Conservation (phyloP, 768 basidiomycete genomes). For the Auriscalpium microsporum region DNA sequence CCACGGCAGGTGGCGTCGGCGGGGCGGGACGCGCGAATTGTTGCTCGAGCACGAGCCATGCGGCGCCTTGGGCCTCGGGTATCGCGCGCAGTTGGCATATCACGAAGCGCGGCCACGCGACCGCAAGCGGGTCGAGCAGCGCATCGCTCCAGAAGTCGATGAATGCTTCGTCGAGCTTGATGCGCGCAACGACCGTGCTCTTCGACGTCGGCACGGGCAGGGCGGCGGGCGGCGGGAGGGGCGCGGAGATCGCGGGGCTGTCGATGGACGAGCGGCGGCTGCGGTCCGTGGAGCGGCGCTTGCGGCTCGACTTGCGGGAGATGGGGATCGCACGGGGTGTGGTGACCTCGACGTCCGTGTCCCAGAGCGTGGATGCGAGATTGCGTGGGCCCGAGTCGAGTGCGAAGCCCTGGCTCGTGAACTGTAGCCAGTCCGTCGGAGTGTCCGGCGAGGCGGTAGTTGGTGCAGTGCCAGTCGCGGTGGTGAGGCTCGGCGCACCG, state of each 20-base stretch:
- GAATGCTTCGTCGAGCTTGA: conserved; percentile 75
- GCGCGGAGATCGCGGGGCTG: conserved; percentile 6
- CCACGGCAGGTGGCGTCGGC: conserved; percentile 20
- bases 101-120: conserved; percentile 60
- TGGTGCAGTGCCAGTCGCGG: conserved; percentile 24
- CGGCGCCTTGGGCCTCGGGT: conserved; percentile 23
- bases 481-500: conserved; percentile 11
- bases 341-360: conserved; percentile 52
- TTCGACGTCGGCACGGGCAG: conserved; percentile 17
- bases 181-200: conserved; percentile 35
- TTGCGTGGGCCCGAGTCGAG: conserved; percentile 29
- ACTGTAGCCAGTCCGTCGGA: conserved; percentile 55
- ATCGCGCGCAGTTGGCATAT: conserved; percentile 55
- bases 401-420: conserved; percentile 56
- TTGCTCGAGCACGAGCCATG: conserved; percentile 69
- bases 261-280: conserved; percentile 20
- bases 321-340: conserved; percentile 22
- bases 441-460: conserved; percentile 22
- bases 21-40: conserved; percentile 34
- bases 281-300: conserved; percentile 20
- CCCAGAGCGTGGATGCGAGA: conserved; percentile 49
- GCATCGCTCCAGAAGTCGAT: conserved; percentile 78
- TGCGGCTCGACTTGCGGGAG: conserved; percentile 28
- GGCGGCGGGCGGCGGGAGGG: not conserved
- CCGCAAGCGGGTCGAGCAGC: conserved; percentile 56